Evolutionary conservation across 352 stramenopile genomes (phyloP), one percentile per base, ranked within the genome.

Genomic region (Phytophthora litchii): DNA sequence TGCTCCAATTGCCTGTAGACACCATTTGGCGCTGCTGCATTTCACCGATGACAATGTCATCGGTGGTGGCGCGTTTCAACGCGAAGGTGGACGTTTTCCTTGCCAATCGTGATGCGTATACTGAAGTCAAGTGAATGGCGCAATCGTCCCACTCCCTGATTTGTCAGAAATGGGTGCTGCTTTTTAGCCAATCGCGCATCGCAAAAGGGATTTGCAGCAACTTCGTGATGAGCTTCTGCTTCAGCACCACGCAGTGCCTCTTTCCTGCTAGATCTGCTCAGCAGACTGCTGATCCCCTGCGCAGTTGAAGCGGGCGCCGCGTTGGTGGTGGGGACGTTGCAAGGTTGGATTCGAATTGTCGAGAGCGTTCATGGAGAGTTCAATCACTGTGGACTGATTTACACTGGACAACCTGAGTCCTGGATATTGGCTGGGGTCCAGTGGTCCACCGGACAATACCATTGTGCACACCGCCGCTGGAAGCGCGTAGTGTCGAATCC

Each of bases 61-160:
- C n/a, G n/a, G n/a, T n/a, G n/a, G n/a, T n/a, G n/a, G n/a, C n/a
- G n/a, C 25, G 25, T 31, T 31, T 31, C 7, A 34, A 34, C 3
- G 3, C 29, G 53, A 59, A 10, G 31, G 17, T 16, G 31, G 10
- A 21, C 25, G 36, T 64, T 60, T 64, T 40, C n/a, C 11, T 36
- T 20, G 54, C 61, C 14, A 47, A 49, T 5, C 35, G 14, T 27
- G 31, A 57, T 54, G 25, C 6, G 23, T 13, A 50, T 64, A 67
- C 57, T 60, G 21, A 68, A 60, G 44, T 63, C 58, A 68, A 72
- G 52, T 64, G 29, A 72, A 67, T 66, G 56, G 42, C 55, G 55
- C 43, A 66, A 67, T 71, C 55, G 49, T 71, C 32, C 63, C 40
- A 72, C 56, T 64, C 45, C 38, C 21, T 53, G 37, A 64, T 51